phyloP scores from a whole-genome alignment of 1,284 basidiomycete species.

The Malassezia furfur region DNA sequence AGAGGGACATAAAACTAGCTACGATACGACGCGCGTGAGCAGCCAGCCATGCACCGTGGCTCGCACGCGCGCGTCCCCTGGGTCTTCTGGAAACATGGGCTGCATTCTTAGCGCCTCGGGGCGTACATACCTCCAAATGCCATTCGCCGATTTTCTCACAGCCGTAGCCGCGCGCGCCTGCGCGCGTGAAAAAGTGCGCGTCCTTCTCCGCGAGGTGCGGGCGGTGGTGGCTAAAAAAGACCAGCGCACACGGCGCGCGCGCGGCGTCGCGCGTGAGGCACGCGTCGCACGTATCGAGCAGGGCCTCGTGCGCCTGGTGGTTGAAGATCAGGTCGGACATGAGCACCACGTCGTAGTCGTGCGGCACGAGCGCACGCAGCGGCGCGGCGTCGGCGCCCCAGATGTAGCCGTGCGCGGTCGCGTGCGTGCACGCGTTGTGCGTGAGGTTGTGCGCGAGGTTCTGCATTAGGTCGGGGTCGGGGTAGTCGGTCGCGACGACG shows the following conservation, averaged over 20 bases:
- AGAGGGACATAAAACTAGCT: no score
- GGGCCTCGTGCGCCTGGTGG: conserved; percentile 64
- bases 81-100: conserved; percentile 39
- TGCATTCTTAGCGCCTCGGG: neutral
- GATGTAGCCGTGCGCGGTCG: conserved; percentile 60
- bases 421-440: conserved; percentile 54
- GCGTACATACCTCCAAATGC: conserved; percentile 17
- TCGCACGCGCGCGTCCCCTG: conserved; percentile 30
- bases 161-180: conserved; percentile 61
- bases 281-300: conserved; percentile 65
- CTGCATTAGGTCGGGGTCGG: conserved; percentile 66
- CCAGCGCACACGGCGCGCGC: conserved; percentile 57
- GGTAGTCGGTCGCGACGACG: conserved; percentile 85
- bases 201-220: conserved; percentile 72
- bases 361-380: conserved; percentile 53
- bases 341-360: conserved; percentile 67
- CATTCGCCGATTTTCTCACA: conserved; percentile 65
- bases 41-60: conserved; percentile 31
- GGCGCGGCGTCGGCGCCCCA: conserved; percentile 67
- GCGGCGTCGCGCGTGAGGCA: conserved; percentile 34
- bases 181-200: conserved; percentile 70
- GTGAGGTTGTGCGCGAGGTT: conserved; percentile 67
- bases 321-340: conserved; percentile 84
- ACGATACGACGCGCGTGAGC: neutral
- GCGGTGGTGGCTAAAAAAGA: conserved; percentile 86